Evolutionary conservation across 2,329 filamentous ascomycete genomes (phyloP).

Genomic region (Stemphylium beticola): DNA sequence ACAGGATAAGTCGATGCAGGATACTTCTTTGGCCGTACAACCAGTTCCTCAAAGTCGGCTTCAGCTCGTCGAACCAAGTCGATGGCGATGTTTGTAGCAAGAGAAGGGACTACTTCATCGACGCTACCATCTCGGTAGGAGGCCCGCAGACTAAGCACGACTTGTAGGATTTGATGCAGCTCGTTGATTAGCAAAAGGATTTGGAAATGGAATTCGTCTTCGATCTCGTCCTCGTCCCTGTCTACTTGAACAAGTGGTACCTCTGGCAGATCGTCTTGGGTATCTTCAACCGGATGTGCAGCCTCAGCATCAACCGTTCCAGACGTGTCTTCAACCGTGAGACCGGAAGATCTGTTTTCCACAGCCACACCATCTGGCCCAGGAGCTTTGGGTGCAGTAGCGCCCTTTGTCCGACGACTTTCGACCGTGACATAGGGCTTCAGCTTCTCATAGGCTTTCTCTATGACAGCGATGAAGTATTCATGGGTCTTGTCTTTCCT

Average conservation of each 20-base stretch:
- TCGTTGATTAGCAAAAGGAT: not conserved
- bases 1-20: not conserved
- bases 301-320: not conserved
- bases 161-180: not conserved
- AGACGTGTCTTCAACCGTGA: not conserved
- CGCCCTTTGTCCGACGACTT: not conserved
- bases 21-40: conserved; percentile 12
- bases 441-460: not conserved
- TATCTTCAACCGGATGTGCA: not conserved
- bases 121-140: conserved; percentile 8
- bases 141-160: conserved; percentile 2
- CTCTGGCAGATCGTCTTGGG: not conserved
- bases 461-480: not conserved
- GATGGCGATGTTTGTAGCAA: conserved; percentile 12
- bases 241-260: not conserved
- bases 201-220: not conserved
- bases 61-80: conserved; percentile 9
- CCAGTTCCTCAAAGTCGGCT: conserved; percentile 2
- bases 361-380: not conserved
- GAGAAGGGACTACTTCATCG: conserved; percentile 9
- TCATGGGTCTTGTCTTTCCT: not conserved
- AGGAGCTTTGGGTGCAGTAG: not conserved
- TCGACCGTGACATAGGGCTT: not conserved
- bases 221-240: not conserved
- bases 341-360: not conserved